Conservation (phyloP, 2,329 filamentous ascomycete species). For the Colletotrichum sublineola region DNA sequence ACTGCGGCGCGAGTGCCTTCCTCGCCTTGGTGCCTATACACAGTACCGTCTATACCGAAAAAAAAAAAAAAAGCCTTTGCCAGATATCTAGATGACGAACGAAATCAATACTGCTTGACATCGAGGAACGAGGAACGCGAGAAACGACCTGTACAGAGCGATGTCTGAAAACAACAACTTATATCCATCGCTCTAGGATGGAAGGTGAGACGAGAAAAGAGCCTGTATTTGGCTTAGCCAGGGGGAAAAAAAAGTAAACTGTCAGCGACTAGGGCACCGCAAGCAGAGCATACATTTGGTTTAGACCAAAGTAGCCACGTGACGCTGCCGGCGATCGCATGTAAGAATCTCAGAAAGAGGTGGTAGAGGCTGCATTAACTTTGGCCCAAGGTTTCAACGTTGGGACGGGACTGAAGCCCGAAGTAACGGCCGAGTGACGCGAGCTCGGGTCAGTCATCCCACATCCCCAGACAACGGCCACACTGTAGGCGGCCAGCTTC, state of each 20-base stretch:
- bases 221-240: not conserved
- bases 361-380: not conserved
- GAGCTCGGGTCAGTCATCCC: not conserved
- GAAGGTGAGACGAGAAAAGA: not conserved
- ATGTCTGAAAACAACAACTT: not conserved
- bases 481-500: not conserved
- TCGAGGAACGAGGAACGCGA: not conserved
- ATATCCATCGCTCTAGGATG: not conserved
- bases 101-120: slow-evolving; percentile 7
- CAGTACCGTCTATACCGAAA: no score
- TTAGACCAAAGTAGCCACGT: not conserved
- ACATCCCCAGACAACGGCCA: not conserved
- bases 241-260: not conserved
- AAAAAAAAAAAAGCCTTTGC: no score
- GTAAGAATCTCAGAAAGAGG: not conserved
- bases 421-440: not conserved
- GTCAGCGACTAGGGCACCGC: not conserved
- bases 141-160: not conserved
- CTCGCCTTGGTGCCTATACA: not conserved
- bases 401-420: not conserved
- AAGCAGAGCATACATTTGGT: not conserved
- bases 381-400: not conserved
- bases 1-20: not conserved
- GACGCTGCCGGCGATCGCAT: not conserved
- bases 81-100: not conserved